A percentile compares a stretch with the other conserved stretches of the same genome.
These are phyloP conservation scores for Torulaspora quercuum DNA, from an alignment of 805 yeast species.

Conservation along the genomic window DNA sequence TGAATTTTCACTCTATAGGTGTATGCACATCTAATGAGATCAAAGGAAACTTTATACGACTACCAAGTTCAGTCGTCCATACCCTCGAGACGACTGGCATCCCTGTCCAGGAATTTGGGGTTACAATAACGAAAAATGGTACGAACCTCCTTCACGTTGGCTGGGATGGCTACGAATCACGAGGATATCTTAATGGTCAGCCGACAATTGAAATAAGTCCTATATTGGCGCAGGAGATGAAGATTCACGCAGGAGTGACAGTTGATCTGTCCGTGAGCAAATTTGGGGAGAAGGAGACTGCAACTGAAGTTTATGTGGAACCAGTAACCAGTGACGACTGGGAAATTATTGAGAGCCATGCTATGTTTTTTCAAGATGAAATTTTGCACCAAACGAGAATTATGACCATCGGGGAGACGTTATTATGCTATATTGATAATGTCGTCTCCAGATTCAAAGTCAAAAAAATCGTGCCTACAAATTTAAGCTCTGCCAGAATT, in stretches of 20 bases:
- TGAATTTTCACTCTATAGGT: slow-evolving; percentile 15
- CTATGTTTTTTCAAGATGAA: slow-evolving; percentile 67
- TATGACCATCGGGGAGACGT: slow-evolving; percentile 52
- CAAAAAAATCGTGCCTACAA: slow-evolving; percentile 43
- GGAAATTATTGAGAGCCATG: slow-evolving; percentile 85
- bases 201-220: slow-evolving; percentile 27
- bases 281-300: slow-evolving; percentile 23
- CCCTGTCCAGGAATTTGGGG: slow-evolving; percentile 29
- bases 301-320: slow-evolving; percentile 66
- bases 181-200: slow-evolving; percentile 15
- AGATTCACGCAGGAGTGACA: slow-evolving; percentile 8
- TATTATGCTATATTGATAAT: slow-evolving; percentile 69
- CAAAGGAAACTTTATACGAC: slow-evolving; percentile 30
- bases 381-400: slow-evolving; percentile 79
- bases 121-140: slow-evolving; percentile 13
- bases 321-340: slow-evolving; percentile 79
- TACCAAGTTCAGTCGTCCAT: slow-evolving; percentile 25
- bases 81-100: slow-evolving; percentile 22
- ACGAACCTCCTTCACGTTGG: slow-evolving; percentile 19
- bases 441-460: slow-evolving; percentile 57
- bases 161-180: slow-evolving; percentile 32
- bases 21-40: slow-evolving; percentile 21
- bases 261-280: slow-evolving; percentile 18
- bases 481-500: slow-evolving; percentile 46
- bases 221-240: slow-evolving; percentile 19